Evolutionary conservation across 257 asterid species (phyloP), one percentile per base, ranked within the genome.

Genomic region (Ophiorrhiza pumila): DNA sequence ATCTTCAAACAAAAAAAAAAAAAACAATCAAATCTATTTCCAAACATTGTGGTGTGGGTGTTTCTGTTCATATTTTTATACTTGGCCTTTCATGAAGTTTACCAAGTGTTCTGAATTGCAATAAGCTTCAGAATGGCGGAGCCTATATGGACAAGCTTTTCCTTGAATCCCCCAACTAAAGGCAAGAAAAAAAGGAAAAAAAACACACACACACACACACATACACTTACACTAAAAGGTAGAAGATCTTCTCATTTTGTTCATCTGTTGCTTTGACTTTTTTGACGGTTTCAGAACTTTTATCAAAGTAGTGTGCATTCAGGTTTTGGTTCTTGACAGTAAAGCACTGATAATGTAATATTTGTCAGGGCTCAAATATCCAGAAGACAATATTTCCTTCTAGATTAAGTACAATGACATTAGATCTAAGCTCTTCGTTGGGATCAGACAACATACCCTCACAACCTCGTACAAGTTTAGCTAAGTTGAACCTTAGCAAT

Each of bases 401-500:
- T 77, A 90, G 87, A 81, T 85, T 95, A 77, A 87, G 79, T 82
- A 86, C 97, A 57, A 83, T 92, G 88, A 76, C 82, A 79, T 67
- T 83, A 56, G 79, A 78, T 71, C 80, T 85, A 65, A 77, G 68
- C 71, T 79, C 91, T 68, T 75, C 89, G 67, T 35, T 53, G 32
- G 76, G 71, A 53, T 76, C 77, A 50, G 67, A 63, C 47, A 62
- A 59, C 79, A 71, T 70, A 46, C 12, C 69, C 66, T 73, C 91
- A 53, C 80, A 77, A 43, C 73, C 88, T 52, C 68, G 69, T 79
- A 86, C 84, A 84, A 87, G 89, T 69, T 78, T 80, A 43, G 91
- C 92, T 1, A 87, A 84, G 84, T 85, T 95, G 82, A 95, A 84
- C 72, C 89, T 92, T 35, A 86, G 84, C 77, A 86, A 90, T 81